Percentiles rank a stretch among this genome's conserved stretches.
Conservation (phyloP, 1,139 yeast genomes). For the Protomyces inouyei region DNA sequence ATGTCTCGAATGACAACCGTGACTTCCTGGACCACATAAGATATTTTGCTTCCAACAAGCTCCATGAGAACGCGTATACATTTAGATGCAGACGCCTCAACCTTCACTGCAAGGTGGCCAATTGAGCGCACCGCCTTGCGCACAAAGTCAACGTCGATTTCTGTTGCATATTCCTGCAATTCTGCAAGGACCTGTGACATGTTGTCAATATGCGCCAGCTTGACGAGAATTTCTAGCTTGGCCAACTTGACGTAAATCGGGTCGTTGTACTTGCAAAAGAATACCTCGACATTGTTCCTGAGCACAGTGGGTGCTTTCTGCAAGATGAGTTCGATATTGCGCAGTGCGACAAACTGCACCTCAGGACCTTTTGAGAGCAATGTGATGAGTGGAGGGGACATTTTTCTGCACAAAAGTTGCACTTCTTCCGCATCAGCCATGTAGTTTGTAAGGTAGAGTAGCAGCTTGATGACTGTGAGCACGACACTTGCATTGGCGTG, state of each 20-base stretch:
- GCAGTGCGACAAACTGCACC: conserved; percentile 70
- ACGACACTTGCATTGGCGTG: conserved; percentile 82
- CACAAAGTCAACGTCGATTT: conserved; percentile 78
- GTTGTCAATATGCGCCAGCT: conserved; percentile 65
- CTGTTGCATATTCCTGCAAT: conserved; percentile 78
- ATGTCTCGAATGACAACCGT: conserved; percentile 72
- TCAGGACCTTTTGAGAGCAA: conserved; percentile 75
- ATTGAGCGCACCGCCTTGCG: conserved; percentile 83
- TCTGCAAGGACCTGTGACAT: conserved; percentile 63
- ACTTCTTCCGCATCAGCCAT: conserved; percentile 45
- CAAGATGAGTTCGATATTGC: conserved; percentile 73
- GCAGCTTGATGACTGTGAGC: conserved; percentile 65
- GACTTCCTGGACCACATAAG: conserved; percentile 76
- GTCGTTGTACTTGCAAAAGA: conserved; percentile 78
- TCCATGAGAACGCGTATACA: conserved; percentile 63
- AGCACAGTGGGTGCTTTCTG: conserved; percentile 62
- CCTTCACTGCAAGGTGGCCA: conserved; percentile 79
- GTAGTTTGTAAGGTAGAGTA: conserved; percentile 69
- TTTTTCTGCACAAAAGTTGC: conserved; percentile 54
- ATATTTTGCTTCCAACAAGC: conserved; percentile 59
- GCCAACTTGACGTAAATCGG: conserved; percentile 87
- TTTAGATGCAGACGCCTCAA: conserved; percentile 53
- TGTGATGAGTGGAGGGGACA: conserved; percentile 69
- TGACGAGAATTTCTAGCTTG: conserved; percentile 76
- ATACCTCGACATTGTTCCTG: conserved; percentile 60